These are phyloP conservation scores for Globisporangium paddicum DNA, from an alignment of 352 stramenopile genomes.

Conservation along the genomic window DNA sequence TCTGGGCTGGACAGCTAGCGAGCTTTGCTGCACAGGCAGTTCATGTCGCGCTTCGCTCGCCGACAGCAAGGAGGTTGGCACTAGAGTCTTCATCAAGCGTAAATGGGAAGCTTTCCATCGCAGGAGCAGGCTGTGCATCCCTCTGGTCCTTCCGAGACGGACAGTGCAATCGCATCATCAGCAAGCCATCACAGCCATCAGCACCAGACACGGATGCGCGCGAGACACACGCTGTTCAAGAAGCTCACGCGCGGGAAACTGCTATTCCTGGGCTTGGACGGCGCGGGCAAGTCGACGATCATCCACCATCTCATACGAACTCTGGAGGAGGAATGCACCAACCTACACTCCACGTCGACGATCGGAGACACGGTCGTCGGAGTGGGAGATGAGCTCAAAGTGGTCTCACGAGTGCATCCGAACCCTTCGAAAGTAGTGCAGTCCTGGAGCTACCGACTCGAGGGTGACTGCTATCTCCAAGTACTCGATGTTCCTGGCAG, in stretches of 20 bases:
- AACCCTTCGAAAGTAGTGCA: slow-evolving; percentile 23
- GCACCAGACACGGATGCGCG: slow-evolving; percentile 13
- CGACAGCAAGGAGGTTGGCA: neutral
- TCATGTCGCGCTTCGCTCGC: neutral
- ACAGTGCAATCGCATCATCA: neutral
- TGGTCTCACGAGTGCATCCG: slow-evolving; percentile 9
- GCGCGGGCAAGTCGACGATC: slow-evolving; percentile 57
- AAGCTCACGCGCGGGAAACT: slow-evolving; percentile 37
- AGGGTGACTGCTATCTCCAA: slow-evolving; percentile 38
- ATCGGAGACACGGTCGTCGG: neutral
- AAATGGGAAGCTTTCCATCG: slow-evolving; percentile 40
- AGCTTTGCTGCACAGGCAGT: neutral
- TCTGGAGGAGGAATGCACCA: slow-evolving; percentile 16
- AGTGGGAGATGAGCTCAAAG: neutral
- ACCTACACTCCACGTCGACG: slow-evolving; percentile 5
- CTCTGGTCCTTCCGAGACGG: neutral
- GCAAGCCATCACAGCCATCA: neutral
- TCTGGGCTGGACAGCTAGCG: neutral
- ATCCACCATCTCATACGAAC: slow-evolving; percentile 31
- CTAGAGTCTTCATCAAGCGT: neutral
- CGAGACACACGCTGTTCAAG: slow-evolving; percentile 26
- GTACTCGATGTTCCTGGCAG: slow-evolving; percentile 40
- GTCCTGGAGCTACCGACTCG: slow-evolving; percentile 32
- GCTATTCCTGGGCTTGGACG: slow-evolving; percentile 48
- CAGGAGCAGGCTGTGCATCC: slow-evolving; percentile 20